Evolutionary conservation across 1,139 yeast species (phyloP).

Genomic region (Protomyces inouyei): DNA sequence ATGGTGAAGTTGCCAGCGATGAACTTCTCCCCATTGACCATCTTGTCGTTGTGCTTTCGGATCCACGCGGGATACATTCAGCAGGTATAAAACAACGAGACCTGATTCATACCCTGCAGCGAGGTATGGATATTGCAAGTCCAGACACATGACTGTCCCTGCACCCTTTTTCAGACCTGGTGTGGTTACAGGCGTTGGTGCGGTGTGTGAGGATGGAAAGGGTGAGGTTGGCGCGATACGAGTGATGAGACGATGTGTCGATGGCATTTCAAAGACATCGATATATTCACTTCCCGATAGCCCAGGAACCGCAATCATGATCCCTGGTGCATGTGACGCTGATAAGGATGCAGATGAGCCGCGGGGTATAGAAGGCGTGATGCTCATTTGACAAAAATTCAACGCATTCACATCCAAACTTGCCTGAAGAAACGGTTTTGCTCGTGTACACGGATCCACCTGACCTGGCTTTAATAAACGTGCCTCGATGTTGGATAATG

Average conservation of each 20-base stretch:
- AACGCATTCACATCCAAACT: slow-evolving; percentile 20
- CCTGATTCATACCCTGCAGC: slow-evolving; percentile 20
- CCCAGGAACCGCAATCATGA: slow-evolving; percentile 18
- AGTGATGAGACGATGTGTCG: slow-evolving; percentile 9
- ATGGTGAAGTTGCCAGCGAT: slow-evolving; percentile 4
- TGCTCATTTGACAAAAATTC: slow-evolving; percentile 9
- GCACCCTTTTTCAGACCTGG: slow-evolving; percentile 1
- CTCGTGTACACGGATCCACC: neutral
- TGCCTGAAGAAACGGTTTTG: slow-evolving; percentile 4
- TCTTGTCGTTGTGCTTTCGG: slow-evolving; percentile 8
- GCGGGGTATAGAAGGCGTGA: neutral
- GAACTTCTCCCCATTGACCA: slow-evolving; percentile 3
- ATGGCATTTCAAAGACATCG: slow-evolving; percentile 11
- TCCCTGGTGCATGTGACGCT: neutral
- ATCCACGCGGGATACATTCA: neutral
- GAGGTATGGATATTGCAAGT: slow-evolving; percentile 8
- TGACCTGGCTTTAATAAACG: neutral
- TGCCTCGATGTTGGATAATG: neutral
- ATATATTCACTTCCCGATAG: slow-evolving; percentile 10
- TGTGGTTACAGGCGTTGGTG: neutral
- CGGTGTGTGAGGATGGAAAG: neutral
- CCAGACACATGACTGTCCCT: slow-evolving; percentile 22
- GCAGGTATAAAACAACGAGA: neutral
- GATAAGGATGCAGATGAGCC: neutral
- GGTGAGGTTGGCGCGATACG: neutral